Evolutionary conservation across 306 rosid genomes (phyloP), one percentile per base, ranked within the genome.

Genomic region (Quercus glauca): DNA sequence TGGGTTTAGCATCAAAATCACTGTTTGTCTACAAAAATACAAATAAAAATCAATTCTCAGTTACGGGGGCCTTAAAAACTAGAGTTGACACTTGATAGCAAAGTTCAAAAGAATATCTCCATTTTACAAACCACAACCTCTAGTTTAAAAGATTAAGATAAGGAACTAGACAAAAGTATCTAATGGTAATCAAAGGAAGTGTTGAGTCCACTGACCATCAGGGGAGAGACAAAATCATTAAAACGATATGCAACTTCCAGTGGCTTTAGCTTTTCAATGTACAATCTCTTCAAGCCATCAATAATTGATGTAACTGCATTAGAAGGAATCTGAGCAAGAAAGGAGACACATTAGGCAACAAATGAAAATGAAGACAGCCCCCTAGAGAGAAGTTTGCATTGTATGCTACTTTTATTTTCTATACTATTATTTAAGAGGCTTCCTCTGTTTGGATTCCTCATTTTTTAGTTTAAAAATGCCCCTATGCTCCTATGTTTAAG

Each of bases 1-100:
- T 93, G 26, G 99, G 99, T 83, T 95, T 95, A n/a, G 99, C 96
- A 87, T 95, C 99, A 87, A 95, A 93, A 71, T 91, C 97, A 80
- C 93, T 91, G 78, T 74, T 82, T 25, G 91, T 85, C 98, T 95
- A 87, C 85, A 82, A 83, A 61, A 55, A 73, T 19, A 74, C 6
- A 67, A 78, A 83, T 31, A 68, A 88, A 4, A 55, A 74, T 31
- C 28, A 72, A 71, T 17, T 41, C 23, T 14, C 52, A 19, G 33
- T 85, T 83, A 74, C 45, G 0, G 11, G 45, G 12, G 45, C 11
- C 12, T 41, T 41, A 41, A 37, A 29, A 37, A 37, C 45, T 31
- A 81, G 35, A 75, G 19, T 60, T 10, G 45, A 41, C 45, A 41
- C 45, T 41, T 41, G 45, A 41, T 12, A 41, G 11, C 45, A 41